These are phyloP conservation scores for Acanthamoeba culbertsoni DNA, from an alignment of 208 protist species.

Conservation along the genomic window DNA sequence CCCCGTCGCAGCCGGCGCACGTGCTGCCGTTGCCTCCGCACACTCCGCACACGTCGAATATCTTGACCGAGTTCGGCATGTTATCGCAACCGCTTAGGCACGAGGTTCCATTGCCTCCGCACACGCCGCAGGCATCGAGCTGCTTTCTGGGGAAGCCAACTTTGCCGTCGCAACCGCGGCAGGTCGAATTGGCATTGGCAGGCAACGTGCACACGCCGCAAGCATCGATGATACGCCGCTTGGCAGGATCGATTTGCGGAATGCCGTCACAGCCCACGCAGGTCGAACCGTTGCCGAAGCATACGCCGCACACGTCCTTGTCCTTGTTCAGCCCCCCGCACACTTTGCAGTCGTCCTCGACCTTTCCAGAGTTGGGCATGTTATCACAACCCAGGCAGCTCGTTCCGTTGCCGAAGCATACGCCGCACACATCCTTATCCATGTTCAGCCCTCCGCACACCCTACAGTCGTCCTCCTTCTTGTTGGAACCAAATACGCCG, in stretches of 20 bases:
- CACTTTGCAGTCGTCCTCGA: neutral
- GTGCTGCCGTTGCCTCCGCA: neutral
- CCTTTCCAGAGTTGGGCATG: too few relatives aligned
- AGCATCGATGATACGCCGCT: neutral
- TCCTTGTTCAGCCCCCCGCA: neutral
- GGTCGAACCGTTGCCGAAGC: neutral
- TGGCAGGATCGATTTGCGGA: neutral
- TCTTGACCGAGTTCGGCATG: neutral
- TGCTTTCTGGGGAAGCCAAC: neutral
- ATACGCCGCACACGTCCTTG: conserved; percentile 9
- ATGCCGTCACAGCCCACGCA: neutral
- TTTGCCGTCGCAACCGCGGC: neutral
- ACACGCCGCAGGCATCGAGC: neutral
- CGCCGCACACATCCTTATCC: neutral
- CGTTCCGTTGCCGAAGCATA: conserved; percentile 19
- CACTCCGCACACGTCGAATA: neutral
- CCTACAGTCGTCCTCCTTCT: neutral
- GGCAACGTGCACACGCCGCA: neutral
- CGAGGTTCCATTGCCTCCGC: neutral
- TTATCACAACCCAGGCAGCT: neutral
- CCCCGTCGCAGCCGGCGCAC: neutral
- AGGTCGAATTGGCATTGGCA: neutral
- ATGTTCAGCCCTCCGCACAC: neutral
- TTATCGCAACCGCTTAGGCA: neutral
- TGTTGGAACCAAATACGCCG: neutral